These are phyloP conservation scores for Podaxis sp. DNA, from an alignment of 768 basidiomycete genomes.

Conservation along the genomic window DNA sequence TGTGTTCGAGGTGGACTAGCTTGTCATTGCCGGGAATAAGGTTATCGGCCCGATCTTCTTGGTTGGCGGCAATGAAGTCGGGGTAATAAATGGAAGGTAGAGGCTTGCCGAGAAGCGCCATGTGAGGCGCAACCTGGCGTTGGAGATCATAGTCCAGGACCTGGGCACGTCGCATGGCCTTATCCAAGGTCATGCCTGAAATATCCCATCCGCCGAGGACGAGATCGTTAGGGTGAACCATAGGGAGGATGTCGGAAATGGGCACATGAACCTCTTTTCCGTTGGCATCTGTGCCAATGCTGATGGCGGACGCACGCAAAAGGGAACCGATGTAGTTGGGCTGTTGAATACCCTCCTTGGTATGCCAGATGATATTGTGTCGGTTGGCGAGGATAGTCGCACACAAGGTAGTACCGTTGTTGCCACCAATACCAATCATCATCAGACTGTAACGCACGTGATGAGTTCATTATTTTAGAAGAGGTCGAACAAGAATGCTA, in stretches of 20 bases:
- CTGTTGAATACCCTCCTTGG: constrained; percentile 85
- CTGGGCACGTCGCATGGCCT: constrained; percentile 89
- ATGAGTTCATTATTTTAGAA: constrained; percentile 13
- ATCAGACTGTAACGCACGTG: constrained; percentile 58
- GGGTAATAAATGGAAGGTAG: constrained; percentile 96
- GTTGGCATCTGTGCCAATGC: constrained; percentile 77
- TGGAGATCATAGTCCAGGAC: constrained; percentile 97
- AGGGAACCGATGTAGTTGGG: constrained; percentile 98
- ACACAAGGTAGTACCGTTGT: constrained; percentile 92
- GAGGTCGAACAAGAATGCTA: constrained; percentile 25
- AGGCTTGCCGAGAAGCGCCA: constrained; percentile 76
- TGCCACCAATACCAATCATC: constrained; percentile 96
- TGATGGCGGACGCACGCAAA: constrained; percentile 91
- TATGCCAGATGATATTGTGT: constrained; percentile 92
- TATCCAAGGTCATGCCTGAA: constrained; percentile 76
- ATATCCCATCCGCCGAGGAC: constrained; percentile 99
- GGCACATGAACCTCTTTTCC: constrained; percentile 93
- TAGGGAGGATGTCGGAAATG: constrained; percentile 87
- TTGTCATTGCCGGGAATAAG: constrained; percentile 83
- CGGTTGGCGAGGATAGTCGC: constrained; percentile 96
- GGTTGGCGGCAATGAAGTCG: constrained; percentile 97
- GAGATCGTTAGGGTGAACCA: constrained; percentile 98
- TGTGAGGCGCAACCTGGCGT: constrained; percentile 85
- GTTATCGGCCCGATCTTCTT: constrained; percentile 84
- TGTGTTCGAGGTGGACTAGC: constrained; percentile 84